Conservation (phyloP, 352 stramenopile genomes). For the Pythium pyrilobum region DNA sequence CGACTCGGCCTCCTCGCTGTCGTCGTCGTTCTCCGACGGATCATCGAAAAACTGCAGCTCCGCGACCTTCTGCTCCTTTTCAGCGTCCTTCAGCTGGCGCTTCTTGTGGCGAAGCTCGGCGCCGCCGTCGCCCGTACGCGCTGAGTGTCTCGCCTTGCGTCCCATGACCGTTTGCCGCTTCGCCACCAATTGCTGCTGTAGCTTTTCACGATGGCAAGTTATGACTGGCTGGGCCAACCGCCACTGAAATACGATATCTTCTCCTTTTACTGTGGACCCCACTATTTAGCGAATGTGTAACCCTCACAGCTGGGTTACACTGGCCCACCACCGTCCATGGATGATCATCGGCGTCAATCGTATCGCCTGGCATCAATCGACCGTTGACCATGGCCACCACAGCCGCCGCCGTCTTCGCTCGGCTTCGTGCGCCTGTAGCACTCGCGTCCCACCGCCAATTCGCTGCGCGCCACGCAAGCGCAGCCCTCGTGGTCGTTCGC, state of each 20-base stretch:
- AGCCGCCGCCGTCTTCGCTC: neutral
- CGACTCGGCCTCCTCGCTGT: slow-evolving; percentile 46
- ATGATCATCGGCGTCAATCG: slow-evolving; percentile 1
- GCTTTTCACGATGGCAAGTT: slow-evolving; percentile 17
- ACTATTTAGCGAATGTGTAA: neutral
- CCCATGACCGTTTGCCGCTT: slow-evolving; percentile 45
- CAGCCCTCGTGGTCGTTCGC: slow-evolving; percentile 11
- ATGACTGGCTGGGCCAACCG: slow-evolving; percentile 26
- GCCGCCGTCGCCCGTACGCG: slow-evolving; percentile 73
- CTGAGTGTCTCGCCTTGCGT: slow-evolving; percentile 57
- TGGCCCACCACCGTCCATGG: neutral
- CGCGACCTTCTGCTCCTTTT: slow-evolving; percentile 50
- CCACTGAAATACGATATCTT: slow-evolving; percentile 9
- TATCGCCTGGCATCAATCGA: neutral
- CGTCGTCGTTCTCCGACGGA: slow-evolving; percentile 69
- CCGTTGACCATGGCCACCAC: neutral
- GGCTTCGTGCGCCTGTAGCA: slow-evolving; percentile 9
- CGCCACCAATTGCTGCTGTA: slow-evolving; percentile 9
- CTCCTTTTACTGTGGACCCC: slow-evolving; percentile 4
- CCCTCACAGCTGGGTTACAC: neutral
- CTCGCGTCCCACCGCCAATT: slow-evolving; percentile 8
- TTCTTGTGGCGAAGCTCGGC: slow-evolving; percentile 66
- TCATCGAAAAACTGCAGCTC: slow-evolving; percentile 86
- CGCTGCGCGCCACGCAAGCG: slow-evolving; percentile 4
- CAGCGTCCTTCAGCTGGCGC: slow-evolving; percentile 49